Base-by-base conservation (phyloP, 495 filamentous ascomycete species). In the Penicillium egyptiacum region DNA sequence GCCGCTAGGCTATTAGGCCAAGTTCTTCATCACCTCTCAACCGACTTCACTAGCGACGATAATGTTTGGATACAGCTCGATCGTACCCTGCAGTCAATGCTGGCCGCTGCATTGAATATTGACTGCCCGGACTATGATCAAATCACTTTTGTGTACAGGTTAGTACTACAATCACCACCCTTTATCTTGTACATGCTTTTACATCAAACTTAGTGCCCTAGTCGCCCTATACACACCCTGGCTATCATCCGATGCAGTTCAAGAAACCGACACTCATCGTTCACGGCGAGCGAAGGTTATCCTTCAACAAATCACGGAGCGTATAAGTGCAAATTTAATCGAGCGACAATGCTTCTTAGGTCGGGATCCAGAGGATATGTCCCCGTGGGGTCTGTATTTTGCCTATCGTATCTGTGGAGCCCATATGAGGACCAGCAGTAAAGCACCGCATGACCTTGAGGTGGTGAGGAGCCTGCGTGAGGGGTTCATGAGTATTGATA, bases 1-100 rank as follows among this genome's bases (percentile, higher is more conserved):
- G 73, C 75, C 28, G 70, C 66, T 4, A 61, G 70, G 10, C 53
- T 76, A 42, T 62, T 78, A 14, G 74, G 76, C 16, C 72, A 72
- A 47, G 74, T 77, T 19, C 45, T 80, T 1, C 64, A 70, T 41
- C 65, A 72, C 30, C 53, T 50, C 48, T 47, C 58, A 25, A 26
- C 61, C 56, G 62, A 64, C 40, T 17, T 50, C 16, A 14, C 28
- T n/a, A 30, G 62, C 42, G 28, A 51, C 8, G 33, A 55, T 37
- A 23, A 61, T 59, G 25, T 49, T 58, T 57, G 56, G 67, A 43
- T 61, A 22, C 70, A 73, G 55, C 48, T 73, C 40, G 66, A 70
- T 49, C 68, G 66, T 39, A 71, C 70, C n/a, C 53, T 70, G 39
- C 66, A 65, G 30, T 70, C 70, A 31, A 68, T 73, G 57, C 25